Percentiles rank a stretch among this genome's conserved stretches.
Evolutionary conservation across 73 alveolate genomes (phyloP).

Genomic region (Tetrahymena borealis): DNA sequence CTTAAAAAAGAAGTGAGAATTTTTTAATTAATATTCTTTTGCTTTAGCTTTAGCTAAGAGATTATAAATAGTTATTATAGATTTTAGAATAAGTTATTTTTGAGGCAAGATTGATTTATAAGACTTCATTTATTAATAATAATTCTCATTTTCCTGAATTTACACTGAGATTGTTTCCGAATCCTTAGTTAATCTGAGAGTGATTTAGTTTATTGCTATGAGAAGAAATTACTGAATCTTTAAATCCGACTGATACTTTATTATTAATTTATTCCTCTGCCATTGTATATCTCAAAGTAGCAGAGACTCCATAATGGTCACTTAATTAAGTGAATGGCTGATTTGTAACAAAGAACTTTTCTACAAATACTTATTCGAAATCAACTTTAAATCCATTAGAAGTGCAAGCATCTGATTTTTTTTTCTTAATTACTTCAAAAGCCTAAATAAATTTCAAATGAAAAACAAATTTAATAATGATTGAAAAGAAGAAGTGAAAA

Average conservation of each 20-base stretch:
- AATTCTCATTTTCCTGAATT: too few species aligned
- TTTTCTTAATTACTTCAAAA: neutral
- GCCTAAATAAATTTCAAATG: too few species aligned
- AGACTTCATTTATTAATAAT: too few species aligned
- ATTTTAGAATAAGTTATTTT: too few species aligned
- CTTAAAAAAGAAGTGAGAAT: too few species aligned
- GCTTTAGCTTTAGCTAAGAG: too few species aligned
- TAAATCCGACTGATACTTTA: neutral
- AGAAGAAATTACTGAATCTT: neutral
- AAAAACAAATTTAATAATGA: too few species aligned
- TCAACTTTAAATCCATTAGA: neutral
- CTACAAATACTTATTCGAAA: neutral
- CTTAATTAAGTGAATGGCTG: neutral
- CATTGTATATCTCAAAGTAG: neutral
- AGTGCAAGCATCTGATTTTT: neutral
- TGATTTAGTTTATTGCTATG: neutral
- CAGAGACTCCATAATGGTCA: neutral
- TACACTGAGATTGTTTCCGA: neutral
- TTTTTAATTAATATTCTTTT: too few species aligned
- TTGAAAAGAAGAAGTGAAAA: too few species aligned
- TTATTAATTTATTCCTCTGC: too few species aligned
- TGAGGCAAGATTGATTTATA: neutral
- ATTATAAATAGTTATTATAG: too few species aligned
- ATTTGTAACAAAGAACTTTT: neutral
- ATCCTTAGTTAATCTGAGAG: neutral